A percentile compares a stretch with the other conserved stretches of the same genome.
Conservation (phyloP, 331 rosid species). For the Saraca asoca region DNA sequence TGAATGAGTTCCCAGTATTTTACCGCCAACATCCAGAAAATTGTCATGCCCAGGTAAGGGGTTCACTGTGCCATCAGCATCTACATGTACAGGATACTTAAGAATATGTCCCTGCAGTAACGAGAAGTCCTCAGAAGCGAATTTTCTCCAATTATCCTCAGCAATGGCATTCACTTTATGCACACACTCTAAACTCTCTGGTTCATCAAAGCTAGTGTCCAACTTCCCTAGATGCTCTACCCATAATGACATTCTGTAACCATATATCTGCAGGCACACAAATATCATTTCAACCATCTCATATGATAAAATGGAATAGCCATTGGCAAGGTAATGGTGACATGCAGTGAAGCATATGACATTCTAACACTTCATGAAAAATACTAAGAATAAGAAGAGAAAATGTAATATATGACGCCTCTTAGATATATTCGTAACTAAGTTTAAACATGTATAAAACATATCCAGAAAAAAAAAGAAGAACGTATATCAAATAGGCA, state of each 20-base stretch:
- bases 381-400: no score
- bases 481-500: no score
- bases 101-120: conserved; percentile 75
- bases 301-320: conserved; percentile 1
- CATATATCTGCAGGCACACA: conserved; percentile 66
- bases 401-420: no score
- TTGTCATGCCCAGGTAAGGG: conserved; percentile 55
- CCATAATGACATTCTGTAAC: conserved; percentile 94
- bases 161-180: conserved; percentile 68
- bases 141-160: conserved; percentile 60
- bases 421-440: no score
- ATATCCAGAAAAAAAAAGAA: no score
- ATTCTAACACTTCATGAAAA: no score
- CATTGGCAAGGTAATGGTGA: no score
- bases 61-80: conserved; percentile 52
- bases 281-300: background rate
- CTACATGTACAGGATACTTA: conserved; percentile 69
- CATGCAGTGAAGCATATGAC: no score
- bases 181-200: conserved; percentile 75
- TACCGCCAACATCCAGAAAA: conserved; percentile 89
- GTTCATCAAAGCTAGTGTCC: conserved; percentile 54
- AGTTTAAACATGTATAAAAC: no score
- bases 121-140: conserved; percentile 43
- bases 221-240: conserved; percentile 72
- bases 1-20: conserved; percentile 58